Base-by-base conservation (phyloP, 495 filamentous ascomycete species). In the Darksidea phi region DNA sequence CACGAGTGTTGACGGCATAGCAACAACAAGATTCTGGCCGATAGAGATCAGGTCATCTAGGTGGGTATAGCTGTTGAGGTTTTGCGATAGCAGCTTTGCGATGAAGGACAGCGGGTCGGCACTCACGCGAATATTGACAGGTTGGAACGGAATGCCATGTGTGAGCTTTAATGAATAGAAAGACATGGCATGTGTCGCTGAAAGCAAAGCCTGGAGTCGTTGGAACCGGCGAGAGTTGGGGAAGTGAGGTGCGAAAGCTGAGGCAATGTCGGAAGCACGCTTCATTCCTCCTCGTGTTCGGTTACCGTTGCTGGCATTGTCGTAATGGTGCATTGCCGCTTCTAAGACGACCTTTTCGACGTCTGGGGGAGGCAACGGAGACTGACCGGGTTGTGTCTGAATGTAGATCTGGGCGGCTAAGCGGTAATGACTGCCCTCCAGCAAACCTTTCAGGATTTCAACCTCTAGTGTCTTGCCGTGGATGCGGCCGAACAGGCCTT, bases 251-350 rank as follows among this genome's bases (percentile, higher is more conserved):
- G 81, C 80, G 72, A 95, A 91, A 12, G 88, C 75, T 61, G 87
- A 79, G 55, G 94, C 75, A 51, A 88, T 91, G 36, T 95, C 89
- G 64, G 86, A 83, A 43, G 89, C 90, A 74, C 83, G 89, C 69
- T 90, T 91, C 70, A 95, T 81, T 5, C 88, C 90, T 11, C 92
- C 92, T 56, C 90, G 81, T 7, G 83, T 89, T 64, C 85, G 80
- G 65, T 95, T 95, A 6, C 90, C 89, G 72, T 96, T 97, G 51
- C 87, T 92, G 32, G 92, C 90, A 67, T 91, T 93, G 67, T 96
- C 90, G 69, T 93, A 97, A 2, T 83, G 83, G 13, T 83, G 77
- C 77, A 90, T 86, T 1, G 86, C 87, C 18, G 83, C 78, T 13
- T 82, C 78, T 32, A 89, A 75, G 18, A 94, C 78, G 2, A 88